phyloP scores from a whole-genome alignment of 345 rosid species.

The Bruguiera parviflora region DNA sequence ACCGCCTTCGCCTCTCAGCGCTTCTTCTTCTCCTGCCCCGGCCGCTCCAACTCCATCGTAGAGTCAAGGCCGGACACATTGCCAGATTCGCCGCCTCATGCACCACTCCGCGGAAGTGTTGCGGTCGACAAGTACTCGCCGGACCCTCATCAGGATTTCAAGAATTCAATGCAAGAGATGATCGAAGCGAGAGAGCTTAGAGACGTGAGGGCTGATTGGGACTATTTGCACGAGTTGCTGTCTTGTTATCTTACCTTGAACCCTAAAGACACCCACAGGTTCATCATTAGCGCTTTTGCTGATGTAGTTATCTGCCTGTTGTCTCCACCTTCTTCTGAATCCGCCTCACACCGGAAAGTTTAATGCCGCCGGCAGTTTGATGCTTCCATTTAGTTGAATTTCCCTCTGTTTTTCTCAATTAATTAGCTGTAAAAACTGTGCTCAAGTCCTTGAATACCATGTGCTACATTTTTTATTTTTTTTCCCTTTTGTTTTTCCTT shows the following conservation, averaged over 20 bases:
- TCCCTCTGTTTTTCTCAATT: background rate
- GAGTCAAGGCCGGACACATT: conserved; percentile 35
- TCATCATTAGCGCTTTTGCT: conserved; percentile 69
- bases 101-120: conserved; percentile 40
- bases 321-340: conserved; percentile 16
- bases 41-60: conserved; percentile 77
- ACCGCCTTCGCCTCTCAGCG: conserved; percentile 75
- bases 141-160: conserved; percentile 74
- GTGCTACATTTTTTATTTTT: background rate
- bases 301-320: conserved; percentile 53
- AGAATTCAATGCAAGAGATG: conserved; percentile 89
- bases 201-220: conserved; percentile 54
- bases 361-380: conserved; percentile 14
- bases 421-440: background rate
- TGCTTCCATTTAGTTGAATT: background rate
- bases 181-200: conserved; percentile 57
- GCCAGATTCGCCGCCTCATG: background rate
- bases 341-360: conserved; percentile 12
- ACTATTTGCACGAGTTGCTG: conserved; percentile 64
- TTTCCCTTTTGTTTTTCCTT: too few species aligned
- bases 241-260: conserved; percentile 70
- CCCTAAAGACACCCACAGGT: conserved; percentile 61
- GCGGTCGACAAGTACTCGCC: conserved; percentile 64
- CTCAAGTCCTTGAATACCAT: background rate
- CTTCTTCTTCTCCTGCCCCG: conserved; percentile 91